phyloP scores from a whole-genome alignment of 2,329 filamentous ascomycete genomes.

The Lomentospora prolificans region DNA sequence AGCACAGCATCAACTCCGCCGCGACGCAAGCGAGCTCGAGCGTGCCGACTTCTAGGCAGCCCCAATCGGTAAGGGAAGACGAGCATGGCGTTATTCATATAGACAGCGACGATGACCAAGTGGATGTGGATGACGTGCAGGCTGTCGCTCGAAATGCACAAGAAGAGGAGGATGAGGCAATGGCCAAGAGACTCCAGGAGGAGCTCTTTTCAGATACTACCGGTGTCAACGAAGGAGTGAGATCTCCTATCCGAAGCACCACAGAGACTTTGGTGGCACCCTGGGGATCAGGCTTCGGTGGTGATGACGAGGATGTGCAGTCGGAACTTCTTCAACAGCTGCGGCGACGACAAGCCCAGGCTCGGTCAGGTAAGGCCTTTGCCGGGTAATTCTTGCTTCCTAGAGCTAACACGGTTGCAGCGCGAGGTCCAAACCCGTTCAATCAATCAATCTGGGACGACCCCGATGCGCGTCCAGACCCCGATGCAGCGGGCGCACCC shows the following conservation, averaged over 20 bases:
- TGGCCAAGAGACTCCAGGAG: slow-evolving; percentile 85
- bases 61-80: slow-evolving; percentile 23
- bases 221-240: slow-evolving; percentile 51
- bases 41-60: slow-evolving; percentile 12
- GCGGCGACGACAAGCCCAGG: slow-evolving; percentile 31
- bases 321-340: slow-evolving; percentile 58
- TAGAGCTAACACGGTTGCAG: neutral
- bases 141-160: slow-evolving; percentile 39
- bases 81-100: slow-evolving; percentile 51
- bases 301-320: slow-evolving; percentile 45
- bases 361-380: neutral
- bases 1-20: slow-evolving; percentile 32
- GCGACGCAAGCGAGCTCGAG: slow-evolving; percentile 21
- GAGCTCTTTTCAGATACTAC: slow-evolving; percentile 63
- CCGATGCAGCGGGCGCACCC: neutral
- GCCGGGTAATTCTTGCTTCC: neutral
- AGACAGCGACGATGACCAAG: slow-evolving; percentile 64
- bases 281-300: slow-evolving; percentile 37
- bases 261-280: slow-evolving; percentile 78
- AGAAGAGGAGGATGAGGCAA: slow-evolving; percentile 83
- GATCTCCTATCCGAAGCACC: slow-evolving; percentile 83
- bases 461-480: slow-evolving; percentile 13
- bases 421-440: slow-evolving; percentile 23
- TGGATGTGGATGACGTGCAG: slow-evolving; percentile 31
- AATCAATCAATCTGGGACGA: slow-evolving; percentile 29